These are phyloP conservation scores for Suillus americanus DNA, from an alignment of 768 basidiomycete species.

Conservation along the genomic window DNA sequence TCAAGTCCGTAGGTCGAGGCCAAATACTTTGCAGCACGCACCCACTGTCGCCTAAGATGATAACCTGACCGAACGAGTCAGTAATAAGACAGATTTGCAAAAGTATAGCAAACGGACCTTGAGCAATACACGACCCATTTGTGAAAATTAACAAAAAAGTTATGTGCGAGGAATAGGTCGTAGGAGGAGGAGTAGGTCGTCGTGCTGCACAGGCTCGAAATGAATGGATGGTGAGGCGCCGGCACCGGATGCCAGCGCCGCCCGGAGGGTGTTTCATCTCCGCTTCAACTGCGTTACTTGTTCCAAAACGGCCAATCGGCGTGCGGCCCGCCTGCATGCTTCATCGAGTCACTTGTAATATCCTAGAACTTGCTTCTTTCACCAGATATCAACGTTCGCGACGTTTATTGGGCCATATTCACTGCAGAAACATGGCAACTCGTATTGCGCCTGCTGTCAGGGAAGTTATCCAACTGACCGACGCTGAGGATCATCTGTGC, in stretches of 20 bases:
- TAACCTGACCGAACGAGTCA: slow-evolving; percentile 61
- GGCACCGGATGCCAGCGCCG: slow-evolving; percentile 11
- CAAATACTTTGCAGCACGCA: slow-evolving; percentile 39
- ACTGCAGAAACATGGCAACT: slow-evolving; percentile 29
- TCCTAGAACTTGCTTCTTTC: neutral
- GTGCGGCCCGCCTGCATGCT: neutral
- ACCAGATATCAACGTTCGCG: slow-evolving; percentile 2
- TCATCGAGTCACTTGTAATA: slow-evolving; percentile 2
- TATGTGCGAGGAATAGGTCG: neutral
- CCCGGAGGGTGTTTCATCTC: slow-evolving; percentile 22
- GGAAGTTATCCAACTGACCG: slow-evolving; percentile 55
- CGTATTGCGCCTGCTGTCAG: slow-evolving; percentile 32
- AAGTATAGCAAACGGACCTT: slow-evolving; percentile 50
- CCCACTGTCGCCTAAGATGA: slow-evolving; percentile 98
- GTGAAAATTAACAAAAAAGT: neutral
- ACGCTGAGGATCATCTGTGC: slow-evolving; percentile 70
- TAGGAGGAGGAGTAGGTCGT: neutral
- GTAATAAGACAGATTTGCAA: neutral
- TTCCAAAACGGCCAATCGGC: neutral
- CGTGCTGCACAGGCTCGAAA: slow-evolving; percentile 12
- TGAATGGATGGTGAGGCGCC: slow-evolving; percentile 17
- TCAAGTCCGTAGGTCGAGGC: slow-evolving; percentile 4
- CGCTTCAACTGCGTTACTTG: slow-evolving; percentile 22
- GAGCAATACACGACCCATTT: slow-evolving; percentile 84
- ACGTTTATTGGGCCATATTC: slow-evolving; percentile 5